Percentiles rank a stretch among this genome's conserved stretches.
phyloP scores from a whole-genome alignment of 1,139 yeast genomes.

The Geotrichum carabidarum region DNA sequence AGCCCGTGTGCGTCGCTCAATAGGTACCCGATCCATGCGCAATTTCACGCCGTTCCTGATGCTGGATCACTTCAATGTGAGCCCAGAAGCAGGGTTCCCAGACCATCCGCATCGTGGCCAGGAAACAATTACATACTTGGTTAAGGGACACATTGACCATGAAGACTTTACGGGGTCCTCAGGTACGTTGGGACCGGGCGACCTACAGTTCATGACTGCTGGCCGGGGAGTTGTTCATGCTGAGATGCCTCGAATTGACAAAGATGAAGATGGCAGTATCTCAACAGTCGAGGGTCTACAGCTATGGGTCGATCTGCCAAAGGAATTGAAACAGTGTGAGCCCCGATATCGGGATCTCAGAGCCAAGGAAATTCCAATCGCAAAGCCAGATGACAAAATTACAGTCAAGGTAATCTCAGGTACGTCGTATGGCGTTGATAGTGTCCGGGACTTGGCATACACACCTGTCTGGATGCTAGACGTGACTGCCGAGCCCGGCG shows the following conservation, averaged over 20 bases:
- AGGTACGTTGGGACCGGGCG: slow-evolving; percentile 78
- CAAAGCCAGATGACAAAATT: slow-evolving; percentile 62
- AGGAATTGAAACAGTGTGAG: slow-evolving; percentile 55
- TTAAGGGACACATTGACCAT: slow-evolving; percentile 77
- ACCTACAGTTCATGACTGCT: slow-evolving; percentile 92
- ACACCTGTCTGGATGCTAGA: slow-evolving; percentile 77
- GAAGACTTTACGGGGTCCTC: slow-evolving; percentile 85
- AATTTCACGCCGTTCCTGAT: slow-evolving; percentile 79
- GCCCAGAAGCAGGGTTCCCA: slow-evolving; percentile 75
- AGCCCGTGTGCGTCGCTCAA: slow-evolving; percentile 78
- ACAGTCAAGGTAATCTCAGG: slow-evolving; percentile 75
- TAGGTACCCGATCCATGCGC: slow-evolving; percentile 63
- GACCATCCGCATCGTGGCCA: slow-evolving; percentile 93
- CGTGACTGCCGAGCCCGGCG: slow-evolving; percentile 62
- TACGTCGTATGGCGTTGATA: slow-evolving; percentile 65
- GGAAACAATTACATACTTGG: slow-evolving; percentile 75
- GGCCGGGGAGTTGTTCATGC: slow-evolving; percentile 85
- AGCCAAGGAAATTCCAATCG: slow-evolving; percentile 65
- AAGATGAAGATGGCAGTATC: slow-evolving; percentile 39
- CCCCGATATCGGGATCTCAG: slow-evolving; percentile 81
- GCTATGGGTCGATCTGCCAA: slow-evolving; percentile 88
- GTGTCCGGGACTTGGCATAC: slow-evolving; percentile 68
- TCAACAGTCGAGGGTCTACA: slow-evolving; percentile 62
- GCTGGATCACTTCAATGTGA: slow-evolving; percentile 70
- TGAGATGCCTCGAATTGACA: slow-evolving; percentile 71